These are phyloP conservation scores for Rhodotorula sp. DNA, from an alignment of 1,284 basidiomycete genomes.

Conservation along the genomic window DNA sequence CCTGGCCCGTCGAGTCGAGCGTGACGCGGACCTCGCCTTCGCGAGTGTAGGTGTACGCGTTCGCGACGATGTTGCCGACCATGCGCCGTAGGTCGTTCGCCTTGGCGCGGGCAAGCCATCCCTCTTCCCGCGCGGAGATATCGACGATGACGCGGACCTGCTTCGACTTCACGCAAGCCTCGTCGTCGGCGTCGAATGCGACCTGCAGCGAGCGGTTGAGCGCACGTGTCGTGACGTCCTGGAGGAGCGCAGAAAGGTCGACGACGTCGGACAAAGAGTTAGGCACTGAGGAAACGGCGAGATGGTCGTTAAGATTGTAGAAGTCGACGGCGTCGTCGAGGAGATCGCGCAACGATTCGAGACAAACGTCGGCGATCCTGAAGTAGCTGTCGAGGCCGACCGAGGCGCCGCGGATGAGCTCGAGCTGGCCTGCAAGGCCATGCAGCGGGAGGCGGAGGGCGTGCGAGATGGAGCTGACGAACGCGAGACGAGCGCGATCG, in stretches of 20 bases:
- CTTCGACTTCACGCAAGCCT: background rate
- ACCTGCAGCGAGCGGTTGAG: conserved; percentile 21
- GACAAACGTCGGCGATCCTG: conserved; percentile 42
- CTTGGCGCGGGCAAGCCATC: conserved; percentile 45
- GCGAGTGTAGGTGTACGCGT: conserved; percentile 54
- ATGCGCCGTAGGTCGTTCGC: conserved; percentile 45
- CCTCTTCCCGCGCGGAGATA: conserved; percentile 41
- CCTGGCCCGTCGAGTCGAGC: background rate
- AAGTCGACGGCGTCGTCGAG: conserved; percentile 48
- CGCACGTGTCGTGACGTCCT: conserved; percentile 34
- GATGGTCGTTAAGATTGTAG: background rate
- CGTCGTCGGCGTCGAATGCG: background rate
- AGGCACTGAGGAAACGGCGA: background rate
- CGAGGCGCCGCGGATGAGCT: conserved; percentile 39
- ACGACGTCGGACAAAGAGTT: conserved; percentile 3
- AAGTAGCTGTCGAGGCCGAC: conserved; percentile 2
- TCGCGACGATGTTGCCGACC: conserved; percentile 52
- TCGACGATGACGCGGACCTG: conserved; percentile 8
- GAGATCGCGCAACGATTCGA: conserved; percentile 40
- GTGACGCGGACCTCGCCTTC: conserved; percentile 36
- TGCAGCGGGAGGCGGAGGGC: conserved; percentile 48
- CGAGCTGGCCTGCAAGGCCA: conserved; percentile 44
- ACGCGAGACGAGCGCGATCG: conserved; percentile 46
- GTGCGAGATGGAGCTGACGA: conserved; percentile 47
- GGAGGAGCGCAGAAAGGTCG: conserved; percentile 30